These are phyloP conservation scores for Schizosaccharomyces pombe DNA, from an alignment of 805 yeast species.

Conservation along the genomic window ASM294v3 CU329670.1:3473501-3474000, in stretches of 20 bases:
- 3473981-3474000: background rate
- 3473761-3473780: constrained; percentile 22
- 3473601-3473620: constrained; percentile 55
- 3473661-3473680: constrained; percentile 27
- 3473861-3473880: constrained; percentile 60
- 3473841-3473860: constrained; percentile 44
- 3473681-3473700: constrained; percentile 70
- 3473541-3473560: constrained; percentile 87
- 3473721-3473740: constrained; percentile 52
- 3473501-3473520: constrained; percentile 18
- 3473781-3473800: constrained; percentile 42
- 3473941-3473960: background rate
- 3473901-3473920: constrained; percentile 25
- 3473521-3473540: constrained; percentile 52
- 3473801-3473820: constrained; percentile 46
- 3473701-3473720: constrained; percentile 73
- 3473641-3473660: constrained; percentile 20
- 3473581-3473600: constrained; percentile 60
- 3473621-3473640: constrained; percentile 40
- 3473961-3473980: background rate
- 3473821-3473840: constrained; percentile 56
- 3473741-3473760: constrained; percentile 38
- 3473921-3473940: background rate
- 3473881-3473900: constrained; percentile 78
- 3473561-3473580: constrained; percentile 72